Percentiles rank a stretch among this genome's conserved stretches.
These are phyloP conservation scores for Pythium sukuiense DNA, from an alignment of 352 stramenopile species.

Conservation along the genomic window DNA sequence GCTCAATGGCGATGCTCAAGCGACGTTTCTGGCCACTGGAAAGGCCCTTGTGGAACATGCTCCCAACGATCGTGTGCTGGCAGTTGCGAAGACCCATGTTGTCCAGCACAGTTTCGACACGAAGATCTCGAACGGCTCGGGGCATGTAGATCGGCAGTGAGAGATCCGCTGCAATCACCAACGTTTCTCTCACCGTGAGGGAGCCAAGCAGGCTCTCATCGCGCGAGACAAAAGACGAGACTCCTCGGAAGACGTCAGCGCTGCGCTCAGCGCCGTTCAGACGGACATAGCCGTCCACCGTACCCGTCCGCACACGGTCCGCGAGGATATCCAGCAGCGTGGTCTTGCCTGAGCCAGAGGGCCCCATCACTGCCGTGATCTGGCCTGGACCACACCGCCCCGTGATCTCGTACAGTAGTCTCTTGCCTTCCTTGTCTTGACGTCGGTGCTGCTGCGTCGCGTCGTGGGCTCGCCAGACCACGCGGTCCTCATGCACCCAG, in stretches of 20 bases:
- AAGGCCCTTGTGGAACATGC: constrained; percentile 75
- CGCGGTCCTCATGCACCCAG: constrained; percentile 27
- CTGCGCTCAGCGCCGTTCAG: constrained; percentile 50
- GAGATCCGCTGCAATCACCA: constrained; percentile 59
- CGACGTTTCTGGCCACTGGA: constrained; percentile 77
- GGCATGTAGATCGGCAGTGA: constrained; percentile 49
- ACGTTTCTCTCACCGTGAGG: constrained; percentile 66
- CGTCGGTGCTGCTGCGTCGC: neutral
- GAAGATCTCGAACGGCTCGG: constrained; percentile 32
- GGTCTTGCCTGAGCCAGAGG: constrained; percentile 39
- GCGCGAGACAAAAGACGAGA: constrained; percentile 68
- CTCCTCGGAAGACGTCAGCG: constrained; percentile 38
- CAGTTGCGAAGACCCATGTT: constrained; percentile 65
- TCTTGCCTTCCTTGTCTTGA: constrained; percentile 23
- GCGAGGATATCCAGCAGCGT: constrained; percentile 67
- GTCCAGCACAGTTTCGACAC: constrained; percentile 66
- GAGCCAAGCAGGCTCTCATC: constrained; percentile 63
- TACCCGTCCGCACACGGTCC: constrained; percentile 36
- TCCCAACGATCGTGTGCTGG: constrained; percentile 58
- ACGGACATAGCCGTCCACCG: constrained; percentile 47
- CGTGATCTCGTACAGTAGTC: constrained; percentile 35
- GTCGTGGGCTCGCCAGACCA: constrained; percentile 19
- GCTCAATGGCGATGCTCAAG: constrained; percentile 76
- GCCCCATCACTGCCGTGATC: constrained; percentile 42
- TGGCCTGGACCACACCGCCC: constrained; percentile 34